These are phyloP conservation scores for Pseudocercospora musae DNA, from an alignment of 2,329 filamentous ascomycete species.

Conservation along the genomic window DNA sequence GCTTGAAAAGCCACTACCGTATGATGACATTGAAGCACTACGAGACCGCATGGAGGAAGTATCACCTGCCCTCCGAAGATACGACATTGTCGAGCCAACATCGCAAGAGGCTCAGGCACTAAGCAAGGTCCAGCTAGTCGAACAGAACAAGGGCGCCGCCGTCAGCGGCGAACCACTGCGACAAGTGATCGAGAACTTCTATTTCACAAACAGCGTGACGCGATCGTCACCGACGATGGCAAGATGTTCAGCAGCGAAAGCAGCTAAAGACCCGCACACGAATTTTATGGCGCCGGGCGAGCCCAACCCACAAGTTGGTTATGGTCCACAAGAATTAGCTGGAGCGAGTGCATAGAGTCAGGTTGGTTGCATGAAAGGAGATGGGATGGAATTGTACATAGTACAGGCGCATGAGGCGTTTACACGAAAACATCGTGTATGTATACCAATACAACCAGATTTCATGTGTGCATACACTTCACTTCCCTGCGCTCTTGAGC, in stretches of 20 bases:
- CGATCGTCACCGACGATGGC: slow-evolving; percentile 99
- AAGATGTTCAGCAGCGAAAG: slow-evolving; percentile 90
- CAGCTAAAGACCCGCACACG: slow-evolving; percentile 50
- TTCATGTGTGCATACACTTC: slow-evolving; percentile 1
- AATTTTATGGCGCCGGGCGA: slow-evolving; percentile 52
- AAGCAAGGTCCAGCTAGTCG: slow-evolving; percentile 91
- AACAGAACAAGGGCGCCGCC: slow-evolving; percentile 88
- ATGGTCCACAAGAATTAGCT: slow-evolving; percentile 34
- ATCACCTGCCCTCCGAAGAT: slow-evolving; percentile 81
- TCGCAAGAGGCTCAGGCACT: slow-evolving; percentile 57
- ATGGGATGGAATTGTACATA: slow-evolving; percentile 15
- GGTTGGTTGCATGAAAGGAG: background rate
- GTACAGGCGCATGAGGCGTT: slow-evolving; percentile 20
- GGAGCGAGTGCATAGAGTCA: slow-evolving; percentile 23
- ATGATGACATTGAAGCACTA: slow-evolving; percentile 85
- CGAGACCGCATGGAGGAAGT: slow-evolving; percentile 95
- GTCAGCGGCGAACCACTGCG: slow-evolving; percentile 69
- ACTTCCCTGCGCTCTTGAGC: background rate
- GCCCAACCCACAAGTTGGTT: slow-evolving; percentile 39
- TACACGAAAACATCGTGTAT: slow-evolving; percentile 13
- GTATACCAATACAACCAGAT: slow-evolving; percentile 16
- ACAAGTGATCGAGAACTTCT: slow-evolving; percentile 92
- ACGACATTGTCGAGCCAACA: slow-evolving; percentile 85
- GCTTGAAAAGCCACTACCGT: slow-evolving; percentile 79
- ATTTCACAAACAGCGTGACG: slow-evolving; percentile 95